Base-by-base conservation (phyloP, 106 monocot species). In the Agapanthus africanus region DNA sequence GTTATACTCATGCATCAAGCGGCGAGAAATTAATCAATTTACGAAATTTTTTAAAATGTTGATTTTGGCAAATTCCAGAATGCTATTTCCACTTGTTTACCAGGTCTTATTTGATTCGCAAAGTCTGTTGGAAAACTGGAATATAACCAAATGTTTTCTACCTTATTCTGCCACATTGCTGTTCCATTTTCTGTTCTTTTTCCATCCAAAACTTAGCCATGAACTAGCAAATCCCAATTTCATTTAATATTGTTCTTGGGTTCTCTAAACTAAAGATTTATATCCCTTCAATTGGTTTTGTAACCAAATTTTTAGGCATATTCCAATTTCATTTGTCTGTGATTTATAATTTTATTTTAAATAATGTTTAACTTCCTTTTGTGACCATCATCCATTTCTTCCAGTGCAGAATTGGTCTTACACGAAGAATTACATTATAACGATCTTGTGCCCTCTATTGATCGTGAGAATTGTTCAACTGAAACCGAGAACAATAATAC, bases 371-470 rank as follows among this genome's bases (percentile, higher is more conserved):
- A 54, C 26, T 25, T 54, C n/a, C 26, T 54, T 7, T 19, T 5
- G 25, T 63, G 36, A 63, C 36, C n/a, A 37, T 54, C 37, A 23
- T 19, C 54, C n/a, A 64, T 38, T 42, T 72, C n/a, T 68, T 79
- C 21, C 90, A 91, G 94, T 64, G 87, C 85, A 76, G 83, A 95
- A 44, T 59, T 95, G 79, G 63, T 94, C 34, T 77, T 74, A 61
- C 75, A 71, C 63, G 93, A 93, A 68, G 85, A 78, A 79, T 87
- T 93, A 71, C 37, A 87, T 69, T 93, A 93, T 47, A 93, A 93
- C 74, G 94, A 90, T 79, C 85, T 95, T 57, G 77, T 88, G 30
- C 51, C 80, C 64, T 60, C 71, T 36, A 4, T 71, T 59, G 63
- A 68, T 40, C 21, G 59, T 68, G 38, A 18, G 30, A 56, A 38